Conservation (phyloP, 768 basidiomycete species). For the Boletellus ananiceps region DNA sequence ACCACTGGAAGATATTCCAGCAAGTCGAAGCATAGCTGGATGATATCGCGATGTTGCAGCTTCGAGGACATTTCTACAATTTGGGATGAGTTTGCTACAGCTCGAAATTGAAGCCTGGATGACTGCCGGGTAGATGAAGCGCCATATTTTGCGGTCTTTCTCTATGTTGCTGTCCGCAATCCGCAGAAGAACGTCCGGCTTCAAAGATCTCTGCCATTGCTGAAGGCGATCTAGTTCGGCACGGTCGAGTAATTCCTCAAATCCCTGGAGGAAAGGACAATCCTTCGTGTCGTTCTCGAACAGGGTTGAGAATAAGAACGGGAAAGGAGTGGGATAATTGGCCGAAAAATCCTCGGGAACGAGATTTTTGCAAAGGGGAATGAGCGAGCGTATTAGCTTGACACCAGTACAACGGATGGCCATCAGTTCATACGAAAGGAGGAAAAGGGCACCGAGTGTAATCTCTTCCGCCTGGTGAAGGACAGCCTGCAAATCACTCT, state of each 20-base stretch:
- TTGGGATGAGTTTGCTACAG: conserved; percentile 39
- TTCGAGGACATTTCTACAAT: conserved; percentile 62
- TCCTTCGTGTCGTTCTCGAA: conserved; percentile 48
- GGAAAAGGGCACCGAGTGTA: conserved; percentile 68
- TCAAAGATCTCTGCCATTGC: conserved; percentile 59
- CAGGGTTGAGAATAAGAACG: conserved; percentile 44
- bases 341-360: conserved; percentile 28
- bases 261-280: conserved; percentile 51
- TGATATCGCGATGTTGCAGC: conserved; percentile 69
- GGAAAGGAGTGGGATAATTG: conserved; percentile 24
- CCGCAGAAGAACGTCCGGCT: conserved; percentile 54
- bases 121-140: conserved; percentile 63
- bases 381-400: conserved; percentile 57
- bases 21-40: conserved; percentile 64
- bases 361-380: conserved; percentile 45
- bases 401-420: conserved; percentile 56
- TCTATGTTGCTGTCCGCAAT: conserved; percentile 69
- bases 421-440: conserved; percentile 55
- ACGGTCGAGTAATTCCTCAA: conserved; percentile 62
- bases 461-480: conserved; percentile 53
- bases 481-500: conserved; percentile 40
- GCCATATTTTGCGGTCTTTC: conserved; percentile 70
- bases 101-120: conserved; percentile 53
- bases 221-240: conserved; percentile 56
- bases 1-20: conserved; percentile 60